Base-by-base conservation (phyloP, 352 stramenopile species). In the Phytophthora kernoviae region DNA sequence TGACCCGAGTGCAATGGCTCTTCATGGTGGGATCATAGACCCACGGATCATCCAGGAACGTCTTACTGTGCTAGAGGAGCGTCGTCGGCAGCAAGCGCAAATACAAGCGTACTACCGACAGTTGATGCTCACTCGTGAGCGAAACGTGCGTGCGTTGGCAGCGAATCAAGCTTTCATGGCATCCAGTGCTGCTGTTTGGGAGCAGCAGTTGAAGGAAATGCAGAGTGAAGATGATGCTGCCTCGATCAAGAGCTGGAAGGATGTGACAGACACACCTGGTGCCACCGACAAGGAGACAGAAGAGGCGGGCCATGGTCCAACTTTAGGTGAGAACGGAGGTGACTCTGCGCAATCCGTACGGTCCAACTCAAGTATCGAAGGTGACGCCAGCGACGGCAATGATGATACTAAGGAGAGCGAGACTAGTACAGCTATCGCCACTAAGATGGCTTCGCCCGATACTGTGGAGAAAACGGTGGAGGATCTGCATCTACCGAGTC, bases 11-110 rank as follows among this genome's bases (percentile, higher is more conserved):
- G 48, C 39, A 8, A 53, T 69, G 11, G 52, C 61, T 21, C 49
- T 79, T 10, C 65, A 81, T 26, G 74, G 65, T 8, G 79, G 74
- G 0, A 77, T 89, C 30, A 81, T 88, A 40, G 80, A 90, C 49
- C 70, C 79, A 39, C 75, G 79, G 8, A 69, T 87, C 37, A 87
- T 90, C 33, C 80, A 90, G 20, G 69, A 81, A 20, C 74, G 80
- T 12, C 53, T 88, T 40, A 70, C 73, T 26, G 75, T 65, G 4
- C 51, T 90, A 1, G 80, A 90, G 52, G 57, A 83, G 27, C 78
- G 84, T 34, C 75, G 76, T 22, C 73, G 62, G 17, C 78, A 85
- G 24, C 62, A 77, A 67, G 67, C 77, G 27, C 77, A 85, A 15
- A 51, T 81, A 1, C 77, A 89, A 37, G 60, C 81, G 12, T 90